Base-by-base conservation (phyloP, 2,329 filamentous ascomycete species). In the Arthroderma uncinatum region DNA sequence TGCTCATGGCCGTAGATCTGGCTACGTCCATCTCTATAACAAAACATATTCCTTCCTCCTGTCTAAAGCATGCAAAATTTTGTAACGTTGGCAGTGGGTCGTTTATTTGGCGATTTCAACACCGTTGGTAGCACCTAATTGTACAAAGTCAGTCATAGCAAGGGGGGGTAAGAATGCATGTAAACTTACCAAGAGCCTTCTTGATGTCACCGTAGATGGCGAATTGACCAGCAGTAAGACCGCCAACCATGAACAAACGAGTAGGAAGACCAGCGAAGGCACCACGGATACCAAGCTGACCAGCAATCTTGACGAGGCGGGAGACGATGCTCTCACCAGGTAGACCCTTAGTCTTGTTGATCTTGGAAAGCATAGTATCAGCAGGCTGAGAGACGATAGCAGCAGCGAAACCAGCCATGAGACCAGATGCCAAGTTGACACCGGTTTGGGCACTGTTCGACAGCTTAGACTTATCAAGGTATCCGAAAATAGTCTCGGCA, bases 341-440 rank as follows among this genome's bases (percentile, higher is more conserved):
- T 60, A 83, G 79, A 76, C 87, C 89, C 80, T 89, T 84, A 77
- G 86, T 89, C 86, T 93, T 93, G 86, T 94, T 94, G 81, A 94
- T 93, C 83, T 92, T 93, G 78, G 82, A 87, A 63, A 94, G 84
- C 89, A 94, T 94, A 71, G 89, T 94, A 74, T 94, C 89, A 73
- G 89, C 89, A 66, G 89, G 89, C 79, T 94, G 89, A 62, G 89
- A 94, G 72, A 94, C 82, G 67, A 92, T 73, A 71, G 89, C 89
- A 67, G 89, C 89, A 68, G 88, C 89, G 78, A 94, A 89, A 80
- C 90, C 82, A 57, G 90, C 90, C 58, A 91, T 82, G 65, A 95
- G 78, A 78, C 90, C 90, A 64, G 88, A 91, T 40, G 86, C 83
- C 67, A 94, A 80, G 83, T 94, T 93, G 79, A 88, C 82, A 73